Conservation (phyloP, 2,329 filamentous ascomycete species). For the Epicoccum nigrum region DNA sequence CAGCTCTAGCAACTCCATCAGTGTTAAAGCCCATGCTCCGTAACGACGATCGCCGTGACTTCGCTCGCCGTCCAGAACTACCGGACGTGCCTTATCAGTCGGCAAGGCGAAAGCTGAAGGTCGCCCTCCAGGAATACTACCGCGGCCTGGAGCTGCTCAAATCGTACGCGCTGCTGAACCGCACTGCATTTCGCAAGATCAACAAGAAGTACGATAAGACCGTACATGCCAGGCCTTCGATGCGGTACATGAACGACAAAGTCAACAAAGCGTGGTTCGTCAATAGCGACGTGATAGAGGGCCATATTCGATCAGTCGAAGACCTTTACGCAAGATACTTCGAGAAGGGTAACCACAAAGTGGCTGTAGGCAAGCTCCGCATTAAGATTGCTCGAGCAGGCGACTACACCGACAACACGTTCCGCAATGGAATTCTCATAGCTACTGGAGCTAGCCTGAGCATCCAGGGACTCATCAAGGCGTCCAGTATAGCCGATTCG, state of each 20-base stretch:
- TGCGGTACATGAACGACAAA: conserved; percentile 87
- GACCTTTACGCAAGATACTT: conserved; percentile 95
- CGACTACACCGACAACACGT: conserved; percentile 64
- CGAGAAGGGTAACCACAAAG: conserved; percentile 89
- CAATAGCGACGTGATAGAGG: conserved; percentile 82
- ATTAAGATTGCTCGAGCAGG: conserved; percentile 67
- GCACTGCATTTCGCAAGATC: conserved; percentile 93
- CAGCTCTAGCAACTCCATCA: conserved; percentile 44
- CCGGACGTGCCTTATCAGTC: conserved; percentile 77
- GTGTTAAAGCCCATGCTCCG: conserved; percentile 49
- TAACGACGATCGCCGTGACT: conserved; percentile 51
- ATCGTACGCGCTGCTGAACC: conserved; percentile 86
- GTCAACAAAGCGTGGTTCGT: conserved; percentile 93
- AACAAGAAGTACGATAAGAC: conserved; percentile 99
- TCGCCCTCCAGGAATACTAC: conserved; percentile 92
- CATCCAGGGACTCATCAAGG: conserved; percentile 52
- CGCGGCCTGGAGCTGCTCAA: conserved; percentile 89
- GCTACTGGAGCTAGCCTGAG: conserved; percentile 52
- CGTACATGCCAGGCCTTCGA: conserved; percentile 75
- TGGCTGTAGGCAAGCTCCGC: conserved; percentile 85
- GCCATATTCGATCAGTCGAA: conserved; percentile 79
- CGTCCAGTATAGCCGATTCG: conserved; percentile 33
- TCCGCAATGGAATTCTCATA: conserved; percentile 60
- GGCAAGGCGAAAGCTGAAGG: conserved; percentile 89
- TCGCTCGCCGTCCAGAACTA: conserved; percentile 46